Base-by-base conservation (phyloP, 2,329 filamentous ascomycete species). In the Aplosporella prunicola region DNA sequence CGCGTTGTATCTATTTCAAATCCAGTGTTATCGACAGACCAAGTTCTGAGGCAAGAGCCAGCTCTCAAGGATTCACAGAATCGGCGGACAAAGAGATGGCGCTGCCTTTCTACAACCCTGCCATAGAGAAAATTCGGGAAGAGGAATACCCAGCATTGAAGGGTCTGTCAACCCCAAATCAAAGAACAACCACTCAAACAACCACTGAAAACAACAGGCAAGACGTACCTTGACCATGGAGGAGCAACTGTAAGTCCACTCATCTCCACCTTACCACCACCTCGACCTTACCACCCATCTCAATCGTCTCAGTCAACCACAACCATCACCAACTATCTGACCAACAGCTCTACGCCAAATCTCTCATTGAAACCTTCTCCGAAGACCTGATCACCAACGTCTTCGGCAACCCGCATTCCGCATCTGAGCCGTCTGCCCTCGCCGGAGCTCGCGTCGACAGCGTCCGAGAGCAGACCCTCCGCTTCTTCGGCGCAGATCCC, bases 361-460 rank as follows among this genome's bases (percentile, higher is more conserved):
- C 63, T 76, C 62, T 91, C 14, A 78, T 95, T 58, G 80, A 89
- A 45, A 68, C 64, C 15, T 93, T 93, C 60, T 76, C 84, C 5
- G 58, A 63, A 42, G 80, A 95, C 71, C 80, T 80, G 16, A 67
- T 73, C 3, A 82, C 78, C 49, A 23, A 61, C 80, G 67, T 96
- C 0, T 87, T 88, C 48, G 89, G 88, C 25, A 96, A 96, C 45
- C 89, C 89, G 1, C 89, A 96, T 60, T 95, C 89, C 1, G 80
- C 77, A 34, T 93, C 88, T 2, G 26, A 63, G 69, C 66, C 72
- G 9, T 80, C 87, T 30, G 60, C 62, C 44, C 4, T 93, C 88
- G 0, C 85, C 89, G 52, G 68, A 78, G 61, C 86, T 23, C 70
- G 76, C 9, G 67, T 84, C 2, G 61, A 66, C 16, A 62, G 76